Evolutionary conservation across 331 rosid genomes (phyloP).

Genomic region (Erythrophleum ivorense): DNA sequence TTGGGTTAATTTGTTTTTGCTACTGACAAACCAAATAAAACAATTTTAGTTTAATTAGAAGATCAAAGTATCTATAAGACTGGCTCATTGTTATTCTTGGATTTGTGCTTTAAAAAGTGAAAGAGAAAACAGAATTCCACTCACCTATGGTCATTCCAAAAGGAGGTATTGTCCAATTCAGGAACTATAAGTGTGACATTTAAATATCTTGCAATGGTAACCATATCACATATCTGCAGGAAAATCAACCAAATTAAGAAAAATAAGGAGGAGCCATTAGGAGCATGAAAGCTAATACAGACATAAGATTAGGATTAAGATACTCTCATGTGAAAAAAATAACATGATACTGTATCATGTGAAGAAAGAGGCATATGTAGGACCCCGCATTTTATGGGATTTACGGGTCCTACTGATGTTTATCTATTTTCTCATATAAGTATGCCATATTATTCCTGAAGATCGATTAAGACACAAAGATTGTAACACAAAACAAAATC

Average conservation of each 20-base stretch:
- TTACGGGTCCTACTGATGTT: background rate
- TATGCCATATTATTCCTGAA: too few relatives aligned
- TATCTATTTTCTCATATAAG: too few relatives aligned
- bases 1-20: background rate
- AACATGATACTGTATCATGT: background rate
- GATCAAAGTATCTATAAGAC: background rate
- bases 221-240: slow-evolving; percentile 92
- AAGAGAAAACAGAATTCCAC: slow-evolving; percentile 22
- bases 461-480: too few relatives aligned
- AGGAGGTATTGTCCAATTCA: slow-evolving; percentile 76
- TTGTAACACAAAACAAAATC: too few relatives aligned
- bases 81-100: background rate
- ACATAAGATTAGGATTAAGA: background rate
- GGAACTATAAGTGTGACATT: slow-evolving; percentile 83
- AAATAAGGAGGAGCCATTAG: background rate
- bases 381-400: background rate
- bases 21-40: background rate
- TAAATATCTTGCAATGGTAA: slow-evolving; percentile 69
- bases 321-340: background rate
- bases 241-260: background rate
- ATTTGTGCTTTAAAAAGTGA: background rate
- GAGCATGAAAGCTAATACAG: background rate
- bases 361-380: background rate
- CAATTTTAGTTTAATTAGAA: background rate
- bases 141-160: slow-evolving; percentile 83